Conservation (phyloP, 2,329 filamentous ascomycete genomes). For the Plectosphaerella sp. region DNA sequence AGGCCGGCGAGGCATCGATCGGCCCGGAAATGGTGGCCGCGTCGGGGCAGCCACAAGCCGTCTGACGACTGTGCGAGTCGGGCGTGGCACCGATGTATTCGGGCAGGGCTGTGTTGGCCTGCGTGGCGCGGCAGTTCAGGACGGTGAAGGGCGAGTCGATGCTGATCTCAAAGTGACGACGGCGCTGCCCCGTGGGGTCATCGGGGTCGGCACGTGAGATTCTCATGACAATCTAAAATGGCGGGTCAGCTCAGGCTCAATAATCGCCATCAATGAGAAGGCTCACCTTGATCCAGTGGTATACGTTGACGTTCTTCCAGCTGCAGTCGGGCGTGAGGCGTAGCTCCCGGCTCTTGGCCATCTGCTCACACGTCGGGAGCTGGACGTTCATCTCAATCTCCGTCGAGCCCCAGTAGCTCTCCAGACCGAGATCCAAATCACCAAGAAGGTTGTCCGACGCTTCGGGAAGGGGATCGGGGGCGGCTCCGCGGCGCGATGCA, state of each 20-base stretch:
- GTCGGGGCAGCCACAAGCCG: conserved; percentile 53
- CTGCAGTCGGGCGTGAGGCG: conserved; percentile 85
- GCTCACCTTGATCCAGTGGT: conserved; percentile 91
- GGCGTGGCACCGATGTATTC: conserved; percentile 55
- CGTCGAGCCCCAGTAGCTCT: conserved; percentile 77
- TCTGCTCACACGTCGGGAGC: conserved; percentile 81
- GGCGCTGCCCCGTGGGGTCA: conserved; percentile 66
- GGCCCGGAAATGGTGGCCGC: conserved; percentile 58
- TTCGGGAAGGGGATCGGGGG: conserved; percentile 41
- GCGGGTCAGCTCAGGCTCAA: conserved; percentile 7
- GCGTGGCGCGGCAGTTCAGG: conserved; percentile 87
- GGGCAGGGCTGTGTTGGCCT: conserved; percentile 81
- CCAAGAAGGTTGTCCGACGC: conserved; percentile 71
- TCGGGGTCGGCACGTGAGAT: conserved; percentile 78
- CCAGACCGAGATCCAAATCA: conserved; percentile 65
- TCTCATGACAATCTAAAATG: conserved; percentile 75
- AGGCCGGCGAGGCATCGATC: conserved; percentile 56
- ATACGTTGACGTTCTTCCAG: conserved; percentile 89
- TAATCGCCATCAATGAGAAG: background rate
- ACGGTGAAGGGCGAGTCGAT: conserved; percentile 95
- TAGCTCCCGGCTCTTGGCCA: conserved; percentile 65
- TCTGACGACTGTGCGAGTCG: conserved; percentile 34
- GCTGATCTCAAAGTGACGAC: conserved; percentile 90
- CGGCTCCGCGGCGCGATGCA: conserved; percentile 35
- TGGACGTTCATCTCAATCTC: conserved; percentile 95